Percentiles rank a stretch among this genome's conserved stretches.
phyloP scores from a whole-genome alignment of 1,139 yeast genomes.

The Schizosaccharomyces versatilis region DNA sequence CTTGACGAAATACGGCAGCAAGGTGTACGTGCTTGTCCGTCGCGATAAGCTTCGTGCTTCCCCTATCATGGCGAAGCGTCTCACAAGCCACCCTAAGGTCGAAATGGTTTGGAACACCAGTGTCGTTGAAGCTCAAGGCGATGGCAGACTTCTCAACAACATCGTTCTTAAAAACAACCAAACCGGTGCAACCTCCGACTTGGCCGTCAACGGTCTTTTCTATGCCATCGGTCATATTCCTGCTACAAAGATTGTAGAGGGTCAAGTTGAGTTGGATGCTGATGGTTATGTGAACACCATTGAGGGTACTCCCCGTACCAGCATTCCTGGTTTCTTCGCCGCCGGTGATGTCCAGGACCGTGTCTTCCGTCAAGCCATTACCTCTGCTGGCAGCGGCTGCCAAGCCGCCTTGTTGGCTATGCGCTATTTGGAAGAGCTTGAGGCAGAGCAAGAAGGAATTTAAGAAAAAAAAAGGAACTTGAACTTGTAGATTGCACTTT shows the following conservation, averaged over 20 bases:
- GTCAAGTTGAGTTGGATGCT: conserved; percentile 65
- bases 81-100: conserved; percentile 56
- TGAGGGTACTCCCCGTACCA: conserved; percentile 74
- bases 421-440: neutral
- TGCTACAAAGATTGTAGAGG: conserved; percentile 61
- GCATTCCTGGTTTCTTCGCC: conserved; percentile 84
- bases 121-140: conserved; percentile 69
- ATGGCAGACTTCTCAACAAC: conserved; percentile 26
- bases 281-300: conserved; percentile 69
- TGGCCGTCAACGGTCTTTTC: conserved; percentile 76
- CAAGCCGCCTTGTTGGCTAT: conserved; percentile 60
- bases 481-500: conserved; percentile 63
- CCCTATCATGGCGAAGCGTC: conserved; percentile 89
- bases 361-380: conserved; percentile 92
- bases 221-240: conserved; percentile 96
- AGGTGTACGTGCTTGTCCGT: conserved; percentile 80
- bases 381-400: conserved; percentile 98
- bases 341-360: conserved; percentile 99
- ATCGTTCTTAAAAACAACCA: conserved; percentile 46
- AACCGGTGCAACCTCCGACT: conserved; percentile 44
- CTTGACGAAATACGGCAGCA: conserved; percentile 88
- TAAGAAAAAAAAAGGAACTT: neutral
- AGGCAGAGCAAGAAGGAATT: neutral
- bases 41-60: conserved; percentile 88
- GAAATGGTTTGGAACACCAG: conserved; percentile 78